These are phyloP conservation scores for Coniosporium tulheliwenetii DNA, from an alignment of 2,329 filamentous ascomycete species.

Conservation along the genomic window DNA sequence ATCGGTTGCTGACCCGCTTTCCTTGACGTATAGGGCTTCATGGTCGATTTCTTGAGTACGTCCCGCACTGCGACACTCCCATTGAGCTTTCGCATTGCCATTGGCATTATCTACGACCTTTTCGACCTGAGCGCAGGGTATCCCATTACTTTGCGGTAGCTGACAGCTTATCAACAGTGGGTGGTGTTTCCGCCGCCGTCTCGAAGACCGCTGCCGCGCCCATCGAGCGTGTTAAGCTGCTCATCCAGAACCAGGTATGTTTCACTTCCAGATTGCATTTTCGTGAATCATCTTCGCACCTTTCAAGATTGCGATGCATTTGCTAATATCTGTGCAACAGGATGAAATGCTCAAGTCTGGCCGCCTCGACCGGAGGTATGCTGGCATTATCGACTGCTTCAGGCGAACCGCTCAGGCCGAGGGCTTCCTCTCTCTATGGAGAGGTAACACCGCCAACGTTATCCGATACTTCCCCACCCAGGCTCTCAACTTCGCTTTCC, in stretches of 20 bases:
- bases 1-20: conserved; percentile 6
- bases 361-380: conserved; percentile 96
- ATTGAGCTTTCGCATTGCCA: background rate
- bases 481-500: conserved; percentile 99
- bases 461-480: conserved; percentile 99
- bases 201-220: conserved; percentile 99
- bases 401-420: conserved; percentile 74
- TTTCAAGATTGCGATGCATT: conserved; percentile 1
- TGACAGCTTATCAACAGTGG: conserved; percentile 53
- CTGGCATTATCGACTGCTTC: conserved; percentile 92
- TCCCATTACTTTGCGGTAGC: conserved; percentile 9
- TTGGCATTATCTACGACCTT: background rate
- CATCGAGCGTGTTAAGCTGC: conserved; percentile 99
- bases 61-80: conserved; percentile 17
- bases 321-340: conserved; percentile 30
- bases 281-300: background rate
- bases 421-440: conserved; percentile 92
- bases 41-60: conserved; percentile 98
- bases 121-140: background rate
- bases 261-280: conserved; percentile 1
- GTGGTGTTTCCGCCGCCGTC: conserved; percentile 99
- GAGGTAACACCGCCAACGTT: conserved; percentile 99
- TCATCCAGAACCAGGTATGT: conserved; percentile 99
- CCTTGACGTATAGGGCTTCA: conserved; percentile 55
- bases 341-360: conserved; percentile 99